Conservation (phyloP, 1,284 basidiomycete genomes). For the Austropuccinia psidii region DNA sequence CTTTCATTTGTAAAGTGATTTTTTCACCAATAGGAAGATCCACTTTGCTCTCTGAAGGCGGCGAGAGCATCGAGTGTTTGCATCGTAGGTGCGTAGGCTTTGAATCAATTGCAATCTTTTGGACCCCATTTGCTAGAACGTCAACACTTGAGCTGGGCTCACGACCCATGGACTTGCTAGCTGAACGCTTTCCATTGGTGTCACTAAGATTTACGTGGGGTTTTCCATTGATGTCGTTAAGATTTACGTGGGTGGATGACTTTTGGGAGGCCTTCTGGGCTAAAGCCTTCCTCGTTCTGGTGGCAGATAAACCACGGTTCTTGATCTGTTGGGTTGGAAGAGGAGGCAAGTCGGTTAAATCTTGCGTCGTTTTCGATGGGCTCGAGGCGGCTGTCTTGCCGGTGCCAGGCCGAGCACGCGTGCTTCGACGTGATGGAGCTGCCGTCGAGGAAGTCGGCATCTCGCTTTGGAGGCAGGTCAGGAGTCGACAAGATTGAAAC, state of each 20-base stretch:
- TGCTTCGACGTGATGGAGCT: neutral
- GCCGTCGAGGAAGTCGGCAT: too few species aligned
- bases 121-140: neutral
- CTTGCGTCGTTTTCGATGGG: neutral
- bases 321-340: neutral
- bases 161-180: neutral
- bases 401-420: neutral
- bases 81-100: neutral
- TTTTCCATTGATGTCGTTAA: neutral
- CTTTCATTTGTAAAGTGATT: slow-evolving; percentile 22
- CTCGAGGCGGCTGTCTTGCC: neutral
- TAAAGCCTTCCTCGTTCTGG: neutral
- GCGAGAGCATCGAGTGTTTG: neutral
- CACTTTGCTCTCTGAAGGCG: neutral
- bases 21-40: slow-evolving; percentile 2
- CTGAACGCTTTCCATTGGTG: neutral
- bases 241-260: neutral
- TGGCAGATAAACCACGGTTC: neutral
- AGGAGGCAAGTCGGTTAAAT: neutral
- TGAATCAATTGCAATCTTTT: neutral
- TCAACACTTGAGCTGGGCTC: neutral
- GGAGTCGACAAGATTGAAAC: too few species aligned
- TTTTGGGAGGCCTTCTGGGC: neutral
- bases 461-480: too few species aligned
- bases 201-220: neutral